Conservation (phyloP, 345 rosid genomes). For the Geranium brycei region DNA sequence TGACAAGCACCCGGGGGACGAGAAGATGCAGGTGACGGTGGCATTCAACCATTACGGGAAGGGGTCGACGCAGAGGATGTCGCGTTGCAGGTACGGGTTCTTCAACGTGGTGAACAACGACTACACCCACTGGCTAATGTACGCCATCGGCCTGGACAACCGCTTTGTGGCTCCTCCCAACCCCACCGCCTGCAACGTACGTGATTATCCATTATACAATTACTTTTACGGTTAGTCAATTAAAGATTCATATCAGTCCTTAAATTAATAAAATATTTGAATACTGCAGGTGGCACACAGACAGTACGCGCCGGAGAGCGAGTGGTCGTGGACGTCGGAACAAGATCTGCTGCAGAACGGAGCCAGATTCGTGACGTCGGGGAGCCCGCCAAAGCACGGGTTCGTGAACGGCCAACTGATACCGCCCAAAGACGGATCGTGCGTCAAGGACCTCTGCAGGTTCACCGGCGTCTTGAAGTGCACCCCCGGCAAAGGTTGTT, state of each 20-base stretch:
- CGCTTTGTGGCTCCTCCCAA: conserved; percentile 52
- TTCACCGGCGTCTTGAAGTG: too few relatives aligned
- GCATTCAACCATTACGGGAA: conserved; percentile 70
- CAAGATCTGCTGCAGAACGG: conserved; percentile 54
- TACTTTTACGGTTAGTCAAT: too few relatives aligned
- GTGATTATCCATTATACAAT: too few relatives aligned
- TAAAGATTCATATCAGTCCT: too few relatives aligned
- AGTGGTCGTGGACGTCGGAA: conserved; percentile 65
- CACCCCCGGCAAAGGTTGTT: too few relatives aligned
- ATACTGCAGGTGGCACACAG: conserved; percentile 16
- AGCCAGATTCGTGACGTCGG: conserved; percentile 42
- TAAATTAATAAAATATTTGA: too few relatives aligned
- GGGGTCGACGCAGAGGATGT: conserved; percentile 67
- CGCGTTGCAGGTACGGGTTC: conserved; percentile 63
- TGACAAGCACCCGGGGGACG: conserved; percentile 23
- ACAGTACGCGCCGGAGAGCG: conserved; percentile 27
- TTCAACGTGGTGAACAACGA: conserved; percentile 69
- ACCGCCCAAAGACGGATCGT: background rate
- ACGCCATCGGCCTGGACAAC: conserved; percentile 68
- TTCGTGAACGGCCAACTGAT: background rate
- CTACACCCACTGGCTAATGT: conserved; percentile 65
- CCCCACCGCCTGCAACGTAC: conserved; percentile 16
- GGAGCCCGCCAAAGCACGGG: conserved; percentile 10
- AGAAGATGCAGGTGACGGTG: conserved; percentile 53
- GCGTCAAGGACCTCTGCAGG: background rate